Evolutionary conservation across 2,329 filamentous ascomycete genomes (phyloP).

Genomic region (Diplodia scrobiculata): DNA sequence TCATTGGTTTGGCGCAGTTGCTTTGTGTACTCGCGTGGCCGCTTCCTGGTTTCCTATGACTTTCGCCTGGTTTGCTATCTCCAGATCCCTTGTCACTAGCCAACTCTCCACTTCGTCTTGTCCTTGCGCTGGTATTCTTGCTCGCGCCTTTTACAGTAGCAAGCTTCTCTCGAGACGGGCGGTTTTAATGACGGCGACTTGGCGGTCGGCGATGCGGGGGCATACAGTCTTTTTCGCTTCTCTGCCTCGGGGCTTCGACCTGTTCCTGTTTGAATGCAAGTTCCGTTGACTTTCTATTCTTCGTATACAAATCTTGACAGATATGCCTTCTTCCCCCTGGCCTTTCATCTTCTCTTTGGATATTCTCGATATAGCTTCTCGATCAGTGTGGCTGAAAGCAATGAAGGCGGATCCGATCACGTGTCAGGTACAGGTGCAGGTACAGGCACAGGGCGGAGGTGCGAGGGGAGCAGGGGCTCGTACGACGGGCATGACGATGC

Average conservation of each 20-base stretch:
- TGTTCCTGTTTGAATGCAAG: neutral
- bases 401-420: neutral
- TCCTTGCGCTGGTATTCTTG: neutral
- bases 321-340: neutral
- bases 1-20: neutral
- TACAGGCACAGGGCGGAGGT: no score
- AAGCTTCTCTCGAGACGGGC: neutral
- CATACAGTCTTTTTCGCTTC: slow-evolving; percentile 8
- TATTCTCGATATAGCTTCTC: slow-evolving; percentile 16
- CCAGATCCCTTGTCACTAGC: slow-evolving; percentile 10
- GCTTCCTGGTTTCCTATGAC: neutral
- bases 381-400: neutral
- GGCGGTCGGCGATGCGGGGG: slow-evolving; percentile 13
- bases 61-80: neutral
- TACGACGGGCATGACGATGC: slow-evolving; percentile 6
- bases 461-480: neutral
- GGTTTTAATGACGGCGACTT: slow-evolving; percentile 24
- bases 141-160: neutral
- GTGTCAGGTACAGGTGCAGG: neutral
- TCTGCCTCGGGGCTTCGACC: neutral
- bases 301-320: slow-evolving; percentile 21
- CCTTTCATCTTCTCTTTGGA: slow-evolving; percentile 3
- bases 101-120: slow-evolving; percentile 11
- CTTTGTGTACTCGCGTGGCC: neutral
- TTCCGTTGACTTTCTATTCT: neutral